Conservation (phyloP, 2,329 filamentous ascomycete genomes). For the Drechslera avenae region DNA sequence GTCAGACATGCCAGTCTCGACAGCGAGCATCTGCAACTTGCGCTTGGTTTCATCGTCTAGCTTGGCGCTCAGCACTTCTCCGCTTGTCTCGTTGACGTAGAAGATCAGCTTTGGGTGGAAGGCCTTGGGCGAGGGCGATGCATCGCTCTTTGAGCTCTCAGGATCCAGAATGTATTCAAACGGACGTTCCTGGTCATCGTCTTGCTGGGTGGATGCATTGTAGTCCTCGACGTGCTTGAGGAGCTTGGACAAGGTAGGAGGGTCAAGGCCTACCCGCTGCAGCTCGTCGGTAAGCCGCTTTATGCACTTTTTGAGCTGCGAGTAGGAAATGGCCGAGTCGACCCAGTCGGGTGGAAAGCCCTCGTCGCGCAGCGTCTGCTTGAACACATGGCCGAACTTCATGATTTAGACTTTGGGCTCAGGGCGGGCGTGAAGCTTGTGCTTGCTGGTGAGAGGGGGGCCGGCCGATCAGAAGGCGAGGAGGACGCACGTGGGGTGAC, state of each 20-base stretch:
- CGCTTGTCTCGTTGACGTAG: constrained; percentile 68
- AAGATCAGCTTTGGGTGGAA: constrained; percentile 74
- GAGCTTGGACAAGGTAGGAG: constrained; percentile 70
- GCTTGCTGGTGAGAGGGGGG: constrained; percentile 13
- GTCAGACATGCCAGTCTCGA: constrained; percentile 52
- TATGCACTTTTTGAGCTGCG: constrained; percentile 85
- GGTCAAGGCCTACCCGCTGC: constrained; percentile 71
- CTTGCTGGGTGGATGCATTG: constrained; percentile 32
- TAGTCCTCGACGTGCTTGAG: constrained; percentile 54
- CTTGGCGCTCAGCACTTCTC: constrained; percentile 69
- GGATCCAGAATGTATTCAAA: constrained; percentile 47
- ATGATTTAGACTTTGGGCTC: constrained; percentile 54
- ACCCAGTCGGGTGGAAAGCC: constrained; percentile 76
- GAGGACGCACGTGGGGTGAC: constrained; percentile 36
- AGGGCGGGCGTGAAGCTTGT: constrained; percentile 7
- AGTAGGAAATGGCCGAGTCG: constrained; percentile 79
- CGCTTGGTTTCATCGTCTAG: constrained; percentile 68
- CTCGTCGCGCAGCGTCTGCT: constrained; percentile 70
- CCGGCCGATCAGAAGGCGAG: constrained; percentile 29
- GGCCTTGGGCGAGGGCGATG: constrained; percentile 22
- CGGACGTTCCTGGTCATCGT: constrained; percentile 37
- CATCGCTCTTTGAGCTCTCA: constrained; percentile 8
- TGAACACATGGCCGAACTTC: constrained; percentile 86
- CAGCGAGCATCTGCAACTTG: constrained; percentile 66
- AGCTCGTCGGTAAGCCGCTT: constrained; percentile 79